Evolutionary conservation across 805 yeast species (phyloP), one percentile per base, ranked within the genome.

Genomic region (Nakazawaea laoshanensis): DNA sequence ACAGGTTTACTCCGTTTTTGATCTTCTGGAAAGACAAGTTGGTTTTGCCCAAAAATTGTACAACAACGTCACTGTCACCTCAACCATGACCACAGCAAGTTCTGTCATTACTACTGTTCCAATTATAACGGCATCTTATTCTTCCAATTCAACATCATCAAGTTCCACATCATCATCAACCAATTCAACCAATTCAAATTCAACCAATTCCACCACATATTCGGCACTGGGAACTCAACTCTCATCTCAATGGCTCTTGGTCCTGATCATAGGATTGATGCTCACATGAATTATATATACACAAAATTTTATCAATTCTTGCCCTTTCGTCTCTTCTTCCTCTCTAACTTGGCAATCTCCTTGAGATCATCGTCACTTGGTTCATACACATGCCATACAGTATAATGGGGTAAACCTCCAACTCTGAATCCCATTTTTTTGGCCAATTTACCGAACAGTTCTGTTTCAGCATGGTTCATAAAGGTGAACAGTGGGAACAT

Each of bases 371-470:
- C 89, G 53, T 79, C 88, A 58, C 88, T 79, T 11, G 94, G 94
- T 49, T 83, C 94, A 52, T 79, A 83, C 30, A 86, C 81, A 54
- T 85, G 95, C 95, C 95, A 85, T 27, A 85, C 63, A 0, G 88
- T 83, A 54, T 85, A 86, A 57, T 86, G 88, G 4, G 95, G 95
- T 42, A 86, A 65, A 0, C 96, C 96, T 24, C 87, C 92, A 10
- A 86, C 94, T 40, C 63, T 63, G 55, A 70, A 83, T 5, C 94
- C 94, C 81, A 84, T 79, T 41, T 63, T 61, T 44, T 66, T 77
- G 14, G 87, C 77, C 78, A 86, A 66, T 47, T 82, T 82, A 23
- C 94, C 94, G 57, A 82, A 82, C 1, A 86, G 92, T 52, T 83
- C 94, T 1, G 94, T 83, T 52, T 83, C 94, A 1, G 94, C 94